Evolutionary conservation across 768 basidiomycete genomes (phyloP), one percentile per base, ranked within the genome.

Genomic region (Coprinellus micaceus): DNA sequence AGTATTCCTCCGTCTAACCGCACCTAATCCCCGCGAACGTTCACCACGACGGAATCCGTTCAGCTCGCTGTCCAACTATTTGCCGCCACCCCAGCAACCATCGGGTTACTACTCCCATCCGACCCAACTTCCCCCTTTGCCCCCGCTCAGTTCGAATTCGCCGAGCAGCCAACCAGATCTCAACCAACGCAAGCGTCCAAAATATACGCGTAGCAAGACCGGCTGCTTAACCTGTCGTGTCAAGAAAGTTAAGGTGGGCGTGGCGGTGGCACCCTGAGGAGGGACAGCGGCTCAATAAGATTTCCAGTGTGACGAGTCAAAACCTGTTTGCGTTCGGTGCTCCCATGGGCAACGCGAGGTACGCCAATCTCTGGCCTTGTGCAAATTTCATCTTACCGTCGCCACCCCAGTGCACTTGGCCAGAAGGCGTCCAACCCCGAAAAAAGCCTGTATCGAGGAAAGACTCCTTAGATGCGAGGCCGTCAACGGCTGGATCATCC

Each of bases 161-260:
- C 41, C 11, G 25, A 76, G 77, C 22, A 66, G 76, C 2, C 77
- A 74, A 19, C 69, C 79, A 33, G 88, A 84, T 47, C 57, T 77
- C 24, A 64, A 77, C 15, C 77, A 80, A 64, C 81, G 90, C 57
- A 91, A 91, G 68, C 86, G 91, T 33, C 91, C 91, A 48, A 97
- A 97, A 77, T 95, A 95, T 64, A 93, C 91, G 60, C 83, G 94
- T 63, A 92, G 90, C 72, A 94, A 96, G 76, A 94, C 93, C 1
- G 94, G 94, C 22, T 98, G 94, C 68, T 74, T 96, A 67, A 94
- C 91, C 41, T 98, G 94, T 80, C 82, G 94, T 64, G 83, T 85
- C 60, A 94, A 95, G 79, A 91, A 96, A 79, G 92, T 98, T 66
- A 97, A 97, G 82, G 91, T 90, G 60, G 53, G 80, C 67, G 53